phyloP scores from a whole-genome alignment of 371 early-diverging fungal species.

The Mortierella sp. region DNA sequence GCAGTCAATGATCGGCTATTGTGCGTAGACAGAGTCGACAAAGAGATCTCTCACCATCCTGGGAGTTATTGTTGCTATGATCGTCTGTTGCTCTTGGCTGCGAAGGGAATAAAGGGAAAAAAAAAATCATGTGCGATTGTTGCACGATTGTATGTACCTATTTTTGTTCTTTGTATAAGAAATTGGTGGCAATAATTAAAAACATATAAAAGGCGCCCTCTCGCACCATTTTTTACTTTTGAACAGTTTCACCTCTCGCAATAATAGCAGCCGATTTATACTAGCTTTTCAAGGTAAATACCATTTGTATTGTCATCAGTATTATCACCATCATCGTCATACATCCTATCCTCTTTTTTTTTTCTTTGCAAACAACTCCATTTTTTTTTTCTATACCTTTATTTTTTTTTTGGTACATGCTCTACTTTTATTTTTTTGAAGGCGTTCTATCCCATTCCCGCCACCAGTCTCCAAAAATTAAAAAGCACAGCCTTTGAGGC shows the following conservation, averaged over 20 bases:
- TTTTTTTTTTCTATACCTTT: too few relatives aligned
- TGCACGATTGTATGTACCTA: too few relatives aligned
- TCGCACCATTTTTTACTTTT: not conserved
- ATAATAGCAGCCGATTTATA: not conserved
- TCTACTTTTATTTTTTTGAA: not conserved
- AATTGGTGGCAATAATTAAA: not conserved
- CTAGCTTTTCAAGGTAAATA: too few relatives aligned
- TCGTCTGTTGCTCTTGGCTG: not conserved
- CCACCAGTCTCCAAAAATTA: too few relatives aligned
- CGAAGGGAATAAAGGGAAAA: not conserved
- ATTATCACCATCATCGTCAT: too few relatives aligned
- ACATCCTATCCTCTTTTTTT: too few relatives aligned
- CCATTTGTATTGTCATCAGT: too few relatives aligned
- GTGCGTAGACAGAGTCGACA: not conserved
- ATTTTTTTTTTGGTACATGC: not conserved
- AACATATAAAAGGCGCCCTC: not conserved
- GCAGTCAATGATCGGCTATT: not conserved
- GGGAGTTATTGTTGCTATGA: too few relatives aligned
- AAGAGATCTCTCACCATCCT: not conserved
- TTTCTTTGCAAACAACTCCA: too few relatives aligned
- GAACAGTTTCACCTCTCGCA: not conserved
- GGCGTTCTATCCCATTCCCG: not conserved
- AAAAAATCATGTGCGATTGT: too few relatives aligned
- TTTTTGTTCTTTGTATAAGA: not conserved
- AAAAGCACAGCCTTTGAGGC: not conserved